Percentiles rank a stretch among this genome's conserved stretches.
Conservation (phyloP, 1,139 yeast species). For the Nakaseomyces delphensis region DNA sequence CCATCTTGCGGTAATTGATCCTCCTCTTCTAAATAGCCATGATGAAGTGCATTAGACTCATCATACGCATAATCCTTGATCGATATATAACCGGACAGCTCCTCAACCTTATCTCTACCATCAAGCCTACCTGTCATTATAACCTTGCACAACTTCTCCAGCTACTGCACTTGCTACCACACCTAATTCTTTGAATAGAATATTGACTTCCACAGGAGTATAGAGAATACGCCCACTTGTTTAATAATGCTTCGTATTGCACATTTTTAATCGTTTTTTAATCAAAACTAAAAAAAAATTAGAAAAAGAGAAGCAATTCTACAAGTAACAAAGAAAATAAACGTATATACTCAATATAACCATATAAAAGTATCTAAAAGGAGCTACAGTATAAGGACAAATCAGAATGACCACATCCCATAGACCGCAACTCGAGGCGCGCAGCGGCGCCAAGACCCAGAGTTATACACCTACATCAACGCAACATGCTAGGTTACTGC, state of each 20-base stretch:
- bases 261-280: no score
- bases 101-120: constrained; percentile 8
- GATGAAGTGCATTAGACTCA: constrained; percentile 53
- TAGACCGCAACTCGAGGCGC: constrained; percentile 82
- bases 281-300: no score
- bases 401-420: constrained; percentile 73
- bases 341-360: neutral
- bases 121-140: constrained; percentile 7
- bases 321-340: no score
- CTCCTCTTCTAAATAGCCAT: constrained; percentile 37
- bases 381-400: neutral
- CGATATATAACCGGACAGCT: constrained; percentile 32
- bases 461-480: constrained; percentile 35
- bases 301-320: no score
- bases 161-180: neutral
- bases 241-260: no score
- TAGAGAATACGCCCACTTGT: no score
- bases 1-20: constrained; percentile 12
- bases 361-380: neutral
- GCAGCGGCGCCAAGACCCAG: constrained; percentile 50
- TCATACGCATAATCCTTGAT: constrained; percentile 78
- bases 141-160: neutral
- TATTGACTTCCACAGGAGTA: no score
- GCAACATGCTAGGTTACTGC: constrained; percentile 57
- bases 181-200: no score